Evolutionary conservation across 306 rosid genomes (phyloP).

Genomic region (Sphenostylis stenocarpa): DNA sequence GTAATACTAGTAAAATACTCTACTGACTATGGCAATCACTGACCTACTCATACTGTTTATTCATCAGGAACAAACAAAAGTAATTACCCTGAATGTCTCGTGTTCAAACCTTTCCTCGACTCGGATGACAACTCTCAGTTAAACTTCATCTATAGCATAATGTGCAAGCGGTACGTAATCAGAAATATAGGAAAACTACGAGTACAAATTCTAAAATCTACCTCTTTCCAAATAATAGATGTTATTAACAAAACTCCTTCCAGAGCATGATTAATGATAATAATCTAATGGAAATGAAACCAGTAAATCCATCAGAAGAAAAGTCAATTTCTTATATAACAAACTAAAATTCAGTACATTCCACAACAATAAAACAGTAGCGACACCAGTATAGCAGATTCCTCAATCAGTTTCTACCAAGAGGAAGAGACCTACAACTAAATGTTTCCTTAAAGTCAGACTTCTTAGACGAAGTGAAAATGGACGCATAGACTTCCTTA

Average conservation of each 20-base stretch:
- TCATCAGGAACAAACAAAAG: background rate
- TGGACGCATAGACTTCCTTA: conserved; percentile 82
- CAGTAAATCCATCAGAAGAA: conserved; percentile 1
- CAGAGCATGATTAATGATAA: background rate
- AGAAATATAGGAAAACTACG: background rate
- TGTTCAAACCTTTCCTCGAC: background rate
- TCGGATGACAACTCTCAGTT: background rate
- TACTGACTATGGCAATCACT: background rate
- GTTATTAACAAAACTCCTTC: background rate
- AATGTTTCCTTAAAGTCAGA: conserved; percentile 80
- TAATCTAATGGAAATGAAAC: background rate
- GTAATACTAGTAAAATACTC: background rate
- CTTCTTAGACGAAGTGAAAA: conserved; percentile 82
- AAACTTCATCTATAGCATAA: background rate
- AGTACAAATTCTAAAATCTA: background rate
- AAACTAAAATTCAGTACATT: conserved; percentile 19
- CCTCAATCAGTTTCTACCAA: conserved; percentile 75
- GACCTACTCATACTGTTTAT: background rate
- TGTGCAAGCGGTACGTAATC: background rate
- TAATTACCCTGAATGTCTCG: background rate
- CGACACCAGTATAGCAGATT: background rate
- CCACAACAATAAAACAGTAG: background rate
- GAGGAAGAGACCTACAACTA: conserved; percentile 84
- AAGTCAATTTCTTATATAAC: conserved; percentile 5
- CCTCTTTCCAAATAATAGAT: background rate